Conservation (phyloP, 345 rosid genomes). For the Aquilaria sinensis region DNA sequence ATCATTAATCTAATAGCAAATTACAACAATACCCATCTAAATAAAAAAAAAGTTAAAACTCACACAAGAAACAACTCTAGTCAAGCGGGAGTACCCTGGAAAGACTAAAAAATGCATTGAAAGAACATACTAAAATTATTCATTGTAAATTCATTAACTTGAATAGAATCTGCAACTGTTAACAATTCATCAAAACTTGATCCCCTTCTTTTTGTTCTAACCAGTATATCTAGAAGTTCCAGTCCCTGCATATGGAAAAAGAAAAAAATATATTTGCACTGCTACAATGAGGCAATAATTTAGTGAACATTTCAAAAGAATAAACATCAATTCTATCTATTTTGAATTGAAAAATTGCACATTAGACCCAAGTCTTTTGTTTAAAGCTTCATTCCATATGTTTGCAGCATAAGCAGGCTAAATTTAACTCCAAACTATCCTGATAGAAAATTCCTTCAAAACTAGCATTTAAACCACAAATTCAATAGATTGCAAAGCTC, state of each 20-base stretch:
- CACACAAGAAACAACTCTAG: background rate
- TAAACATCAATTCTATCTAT: background rate
- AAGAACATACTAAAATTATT: conserved; percentile 13
- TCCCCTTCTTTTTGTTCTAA: conserved; percentile 80
- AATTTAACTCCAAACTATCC: conserved; percentile 86
- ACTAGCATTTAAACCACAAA: conserved; percentile 12
- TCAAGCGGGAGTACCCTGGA: background rate
- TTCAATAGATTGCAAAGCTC: background rate
- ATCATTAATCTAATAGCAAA: too few relatives aligned
- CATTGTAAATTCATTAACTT: conserved; percentile 96
- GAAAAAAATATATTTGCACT: conserved; percentile 8
- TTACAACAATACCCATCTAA: too few relatives aligned
- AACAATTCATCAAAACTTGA: conserved; percentile 77
- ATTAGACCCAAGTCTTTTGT: conserved; percentile 89
- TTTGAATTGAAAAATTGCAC: conserved; percentile 22
- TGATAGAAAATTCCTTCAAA: conserved; percentile 83
- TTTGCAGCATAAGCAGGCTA: conserved; percentile 95
- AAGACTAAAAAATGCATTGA: background rate
- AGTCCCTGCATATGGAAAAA: conserved; percentile 47
- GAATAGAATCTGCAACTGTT: conserved; percentile 53
- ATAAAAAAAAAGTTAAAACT: too few relatives aligned
- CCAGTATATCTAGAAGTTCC: conserved; percentile 72
- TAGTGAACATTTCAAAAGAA: background rate
- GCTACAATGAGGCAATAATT: conserved; percentile 8
- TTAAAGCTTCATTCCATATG: conserved; percentile 93